Percentiles rank a stretch among this genome's conserved stretches.
Evolutionary conservation across 106 monocot species (phyloP).

Genomic region (Phalaenopsis aphrodite): DNA sequence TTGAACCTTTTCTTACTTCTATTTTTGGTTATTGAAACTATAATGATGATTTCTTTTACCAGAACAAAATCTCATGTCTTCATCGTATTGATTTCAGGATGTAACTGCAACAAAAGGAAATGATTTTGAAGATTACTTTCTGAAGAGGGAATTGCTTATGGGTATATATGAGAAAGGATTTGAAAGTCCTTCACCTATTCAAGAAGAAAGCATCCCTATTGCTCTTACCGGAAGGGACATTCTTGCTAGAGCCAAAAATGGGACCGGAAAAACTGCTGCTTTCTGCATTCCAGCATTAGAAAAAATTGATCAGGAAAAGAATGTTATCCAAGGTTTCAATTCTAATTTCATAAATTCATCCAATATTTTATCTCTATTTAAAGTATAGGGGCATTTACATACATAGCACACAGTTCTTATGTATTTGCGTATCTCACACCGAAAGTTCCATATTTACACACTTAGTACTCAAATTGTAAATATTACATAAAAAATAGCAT

Average conservation of each 20-base stretch:
- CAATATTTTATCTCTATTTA: not conserved
- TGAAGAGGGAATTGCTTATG: slow-evolving; percentile 92
- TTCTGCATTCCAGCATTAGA: slow-evolving; percentile 92
- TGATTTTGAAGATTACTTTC: slow-evolving; percentile 96
- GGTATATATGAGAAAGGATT: slow-evolving; percentile 94
- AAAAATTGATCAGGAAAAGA: slow-evolving; percentile 87
- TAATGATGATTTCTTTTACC: not conserved
- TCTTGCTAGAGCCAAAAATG: slow-evolving; percentile 97
- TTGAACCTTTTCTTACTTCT: not conserved
- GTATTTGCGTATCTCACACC: too few relatives aligned
- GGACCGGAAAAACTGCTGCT: slow-evolving; percentile 95
- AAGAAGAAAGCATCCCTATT: slow-evolving; percentile 95
- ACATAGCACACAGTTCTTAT: too few relatives aligned
- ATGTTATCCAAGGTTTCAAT: slow-evolving; percentile 79
- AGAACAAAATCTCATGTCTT: not conserved
- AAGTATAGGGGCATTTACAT: not conserved
- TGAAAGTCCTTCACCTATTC: slow-evolving; percentile 93
- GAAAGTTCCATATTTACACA: too few relatives aligned
- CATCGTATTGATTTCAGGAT: slow-evolving; percentile 41
- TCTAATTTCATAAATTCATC: not conserved
- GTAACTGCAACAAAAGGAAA: slow-evolving; percentile 97
- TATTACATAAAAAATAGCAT: too few relatives aligned
- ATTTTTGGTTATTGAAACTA: not conserved
- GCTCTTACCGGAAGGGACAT: slow-evolving; percentile 86
- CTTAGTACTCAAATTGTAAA: too few relatives aligned